A percentile compares a stretch with the other conserved stretches of the same genome.
Conservation (phyloP, 2,329 filamentous ascomycete species). For the Bipolaris gigantea region DNA sequence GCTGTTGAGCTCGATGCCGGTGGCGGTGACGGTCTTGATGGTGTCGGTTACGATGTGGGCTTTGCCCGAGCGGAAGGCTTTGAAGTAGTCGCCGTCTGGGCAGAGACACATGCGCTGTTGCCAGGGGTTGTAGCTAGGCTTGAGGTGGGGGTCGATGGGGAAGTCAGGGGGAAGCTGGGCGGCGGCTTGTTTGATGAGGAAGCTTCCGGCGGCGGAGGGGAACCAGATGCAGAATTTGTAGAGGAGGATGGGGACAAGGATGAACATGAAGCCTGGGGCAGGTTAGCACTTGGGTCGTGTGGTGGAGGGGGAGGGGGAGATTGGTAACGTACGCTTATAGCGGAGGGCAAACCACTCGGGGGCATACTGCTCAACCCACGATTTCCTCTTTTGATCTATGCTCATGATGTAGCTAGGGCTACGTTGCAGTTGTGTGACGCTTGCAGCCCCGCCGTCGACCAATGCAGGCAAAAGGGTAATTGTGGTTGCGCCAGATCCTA, state of each 20-base stretch:
- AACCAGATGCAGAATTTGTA: constrained; percentile 57
- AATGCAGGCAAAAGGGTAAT: constrained; percentile 74
- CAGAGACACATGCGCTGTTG: constrained; percentile 75
- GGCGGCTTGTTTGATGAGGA: constrained; percentile 53
- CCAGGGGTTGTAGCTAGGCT: constrained; percentile 56
- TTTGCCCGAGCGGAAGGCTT: constrained; percentile 53
- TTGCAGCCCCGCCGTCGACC: constrained; percentile 61
- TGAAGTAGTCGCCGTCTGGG: constrained; percentile 63
- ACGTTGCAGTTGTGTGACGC: constrained; percentile 79
- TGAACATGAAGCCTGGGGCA: constrained; percentile 49
- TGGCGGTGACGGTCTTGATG: constrained; percentile 55
- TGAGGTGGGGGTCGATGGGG: constrained; percentile 50
- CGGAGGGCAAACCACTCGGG: constrained; percentile 52
- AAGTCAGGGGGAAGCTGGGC: constrained; percentile 55
- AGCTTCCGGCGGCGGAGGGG: constrained; percentile 52
- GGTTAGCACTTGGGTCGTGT: neutral
- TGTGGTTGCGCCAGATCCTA: constrained; percentile 79
- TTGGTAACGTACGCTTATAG: constrained; percentile 47
- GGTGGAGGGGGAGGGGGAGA: no score
- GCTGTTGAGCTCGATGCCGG: constrained; percentile 53
- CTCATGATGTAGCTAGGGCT: constrained; percentile 66
- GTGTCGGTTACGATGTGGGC: constrained; percentile 59
- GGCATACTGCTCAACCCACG: constrained; percentile 45
- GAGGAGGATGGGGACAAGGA: constrained; percentile 54
- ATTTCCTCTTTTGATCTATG: constrained; percentile 50